phyloP scores from a whole-genome alignment of 805 yeast genomes.

The Candida germanica region DNA sequence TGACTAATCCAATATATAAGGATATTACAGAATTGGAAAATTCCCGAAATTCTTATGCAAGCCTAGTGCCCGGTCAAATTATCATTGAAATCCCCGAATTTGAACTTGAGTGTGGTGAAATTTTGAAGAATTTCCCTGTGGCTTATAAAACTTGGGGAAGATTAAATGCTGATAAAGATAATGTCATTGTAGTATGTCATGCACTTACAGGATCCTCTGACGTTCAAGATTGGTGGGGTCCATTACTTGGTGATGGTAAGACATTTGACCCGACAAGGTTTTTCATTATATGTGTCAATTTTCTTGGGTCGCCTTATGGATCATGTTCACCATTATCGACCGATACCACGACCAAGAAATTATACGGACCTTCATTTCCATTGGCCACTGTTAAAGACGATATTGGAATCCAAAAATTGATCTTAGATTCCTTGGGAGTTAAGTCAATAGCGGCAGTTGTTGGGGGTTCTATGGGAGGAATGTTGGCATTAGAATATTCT shows the following conservation, averaged over 20 bases:
- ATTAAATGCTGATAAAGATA: constrained; percentile 64
- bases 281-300: constrained; percentile 82
- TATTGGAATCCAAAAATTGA: constrained; percentile 69
- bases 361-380: constrained; percentile 95
- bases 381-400: constrained; percentile 93
- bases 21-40: constrained; percentile 46
- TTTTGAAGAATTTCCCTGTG: constrained; percentile 70
- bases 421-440: constrained; percentile 80
- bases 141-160: constrained; percentile 97
- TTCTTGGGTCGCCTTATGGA: constrained; percentile 97
- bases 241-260: constrained; percentile 75
- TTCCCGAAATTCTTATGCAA: constrained; percentile 61
- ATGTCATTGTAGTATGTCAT: constrained; percentile 89
- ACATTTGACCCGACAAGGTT: constrained; percentile 91
- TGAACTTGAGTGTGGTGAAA: constrained; percentile 79
- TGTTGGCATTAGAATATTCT: constrained; percentile 88
- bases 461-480: constrained; percentile 99
- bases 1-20: constrained; percentile 24
- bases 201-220: constrained; percentile 95
- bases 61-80: constrained; percentile 71
- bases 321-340: constrained; percentile 85
- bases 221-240: constrained; percentile 99
- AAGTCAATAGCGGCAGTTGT: constrained; percentile 75
- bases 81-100: constrained; percentile 74
- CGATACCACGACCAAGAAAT: constrained; percentile 70